phyloP scores from a whole-genome alignment of 371 early-diverging fungal species.

The Smittium mucronatum region DNA sequence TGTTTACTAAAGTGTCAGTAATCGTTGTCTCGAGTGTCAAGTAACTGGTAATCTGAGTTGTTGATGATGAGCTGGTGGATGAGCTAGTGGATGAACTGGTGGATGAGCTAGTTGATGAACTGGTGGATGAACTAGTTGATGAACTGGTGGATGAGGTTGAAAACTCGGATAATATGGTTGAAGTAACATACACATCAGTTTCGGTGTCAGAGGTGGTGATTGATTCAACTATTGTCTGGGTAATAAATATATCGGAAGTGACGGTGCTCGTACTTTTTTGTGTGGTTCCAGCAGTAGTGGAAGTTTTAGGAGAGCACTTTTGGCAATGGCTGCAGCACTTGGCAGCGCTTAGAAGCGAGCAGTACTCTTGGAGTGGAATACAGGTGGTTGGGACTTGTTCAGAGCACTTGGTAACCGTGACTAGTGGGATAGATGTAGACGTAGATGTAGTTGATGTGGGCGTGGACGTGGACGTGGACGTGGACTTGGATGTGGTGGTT shows the following conservation, averaged over 20 bases:
- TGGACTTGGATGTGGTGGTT: background rate
- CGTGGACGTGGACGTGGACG: background rate
- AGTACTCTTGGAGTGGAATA: background rate
- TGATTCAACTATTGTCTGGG: too few relatives aligned
- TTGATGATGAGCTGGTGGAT: background rate
- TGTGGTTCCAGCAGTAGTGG: too few relatives aligned
- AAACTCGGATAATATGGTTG: too few relatives aligned
- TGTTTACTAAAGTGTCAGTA: background rate
- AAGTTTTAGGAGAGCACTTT: too few relatives aligned
- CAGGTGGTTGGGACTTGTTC: background rate
- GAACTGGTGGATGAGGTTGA: background rate
- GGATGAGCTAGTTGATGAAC: background rate
- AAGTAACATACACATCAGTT: too few relatives aligned
- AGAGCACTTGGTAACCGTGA: background rate
- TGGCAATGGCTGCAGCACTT: background rate
- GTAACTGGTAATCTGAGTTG: background rate
- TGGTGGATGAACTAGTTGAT: background rate
- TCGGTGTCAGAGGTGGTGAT: too few relatives aligned
- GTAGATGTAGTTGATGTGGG: background rate
- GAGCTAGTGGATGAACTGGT: background rate
- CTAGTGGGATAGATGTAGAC: background rate
- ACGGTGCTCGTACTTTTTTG: too few relatives aligned
- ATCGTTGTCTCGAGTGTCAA: background rate
- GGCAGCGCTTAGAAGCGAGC: background rate
- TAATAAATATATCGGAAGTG: too few relatives aligned